Base-by-base conservation (phyloP, 352 stramenopile species). In the Phytophthora rubi region DNA sequence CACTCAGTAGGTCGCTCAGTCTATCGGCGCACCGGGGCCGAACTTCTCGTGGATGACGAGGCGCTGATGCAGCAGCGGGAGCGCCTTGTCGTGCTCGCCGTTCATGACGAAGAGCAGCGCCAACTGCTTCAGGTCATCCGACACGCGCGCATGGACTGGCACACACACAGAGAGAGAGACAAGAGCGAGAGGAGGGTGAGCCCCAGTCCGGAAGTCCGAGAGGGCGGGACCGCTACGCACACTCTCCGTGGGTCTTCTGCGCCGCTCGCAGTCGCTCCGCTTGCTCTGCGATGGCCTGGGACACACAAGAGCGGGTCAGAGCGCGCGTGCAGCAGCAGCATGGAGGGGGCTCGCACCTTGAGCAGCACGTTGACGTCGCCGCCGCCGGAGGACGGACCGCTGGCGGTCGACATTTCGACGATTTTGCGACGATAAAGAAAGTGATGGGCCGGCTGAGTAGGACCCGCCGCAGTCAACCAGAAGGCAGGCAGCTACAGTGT, bases 1-100 rank as follows among this genome's bases (percentile, higher is more conserved):
- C 15, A 18, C 10, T 18, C 4, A 15, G 7, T 13, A 9, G 9
- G 33, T 47, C 39, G 12, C 3, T 47, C 39, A 16, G 12, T 18
- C 15, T 13, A 13, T 47, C 13, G 21, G 54, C 59, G 64, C 62
- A 92, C 84, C 81, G 7, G 84, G 82, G 0, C 86, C 86, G 62
- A 83, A 88, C 65, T 93, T 93, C 59, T 93, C 86, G 65, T 93
- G 86, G 73, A 93, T 93, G 32, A 93, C 86, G n/a, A 93, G 81
- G 2, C 85, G 83, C 64, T 80, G 82, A 64, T 93, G 86, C 52
- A 93, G 78, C 65, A 92, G 74, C 26, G 79, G 76, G 30, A 93
- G 79, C 54, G 86, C 84, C 65, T 89, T 81, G 44, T 88, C 82
- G 69, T 86, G 75, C 35, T 83, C 81, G 39, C 86, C 81, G 47